Base-by-base conservation (phyloP, 768 basidiomycete genomes). In the Lactarius sp. region DNA sequence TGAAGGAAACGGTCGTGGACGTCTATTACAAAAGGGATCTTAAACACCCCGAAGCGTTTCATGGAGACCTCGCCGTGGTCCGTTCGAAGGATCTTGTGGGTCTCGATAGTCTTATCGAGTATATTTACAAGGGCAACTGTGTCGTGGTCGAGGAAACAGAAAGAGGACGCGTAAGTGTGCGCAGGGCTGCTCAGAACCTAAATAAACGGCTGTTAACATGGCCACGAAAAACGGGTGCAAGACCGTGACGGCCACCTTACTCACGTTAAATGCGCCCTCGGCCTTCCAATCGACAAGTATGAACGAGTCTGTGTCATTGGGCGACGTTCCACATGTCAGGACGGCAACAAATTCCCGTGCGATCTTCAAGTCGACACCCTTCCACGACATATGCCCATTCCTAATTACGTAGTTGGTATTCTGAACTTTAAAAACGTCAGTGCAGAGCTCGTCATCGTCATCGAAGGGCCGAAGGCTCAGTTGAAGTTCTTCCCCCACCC, bases 311-410 rank as follows among this genome's bases (percentile, higher is more conserved):
- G 36, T 8, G 36, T 37, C 36, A 37, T 2, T 37, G 10, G 36
- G 36, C 10, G 36, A 37, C 36, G 10, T 8, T 37, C 49, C 37
- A 14, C 58, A 39, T 2, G 22, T 27, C 57, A 59, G 51, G 36
- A 59, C 22, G 10, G 36, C 49, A 3, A 59, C 16, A 41, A 59
- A 51, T 8, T 59, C 58, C 18, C 58, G 47, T 18, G 22, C 58
- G 22, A 59, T 59, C 49, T 59, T 59, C 58, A 59, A 51, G 9
- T 59, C 58, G 27, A 51, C 39, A 16, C 31, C 20, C 13, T 12
- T n/a, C 18, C 36, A 39, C 27, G 20, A 37, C 37, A 50, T 37
- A 18, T 18, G 1, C 37, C 49, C 49, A 12, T 59, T 8, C 49
- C 22, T 5, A n/a, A 59, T 22, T 12, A 10, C 4, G 9, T 13